Evolutionary conservation across 306 rosid genomes (phyloP).

Genomic region (Lablab purpureus): DNA sequence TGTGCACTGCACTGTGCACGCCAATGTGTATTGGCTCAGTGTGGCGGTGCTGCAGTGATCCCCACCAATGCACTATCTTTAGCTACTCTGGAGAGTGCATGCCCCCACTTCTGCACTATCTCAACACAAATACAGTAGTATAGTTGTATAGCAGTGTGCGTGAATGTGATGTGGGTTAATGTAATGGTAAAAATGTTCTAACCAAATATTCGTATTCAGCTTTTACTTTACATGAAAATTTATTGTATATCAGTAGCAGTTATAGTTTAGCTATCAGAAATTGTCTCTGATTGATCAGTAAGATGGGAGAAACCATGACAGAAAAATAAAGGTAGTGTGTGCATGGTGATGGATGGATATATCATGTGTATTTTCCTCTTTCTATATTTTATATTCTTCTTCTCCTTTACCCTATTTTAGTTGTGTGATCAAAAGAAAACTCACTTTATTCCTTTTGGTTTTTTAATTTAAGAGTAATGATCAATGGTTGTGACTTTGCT

Average conservation of each 20-base stretch:
- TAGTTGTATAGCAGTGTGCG: no score
- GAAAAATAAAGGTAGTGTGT: no score
- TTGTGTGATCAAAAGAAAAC: slow-evolving; percentile 32
- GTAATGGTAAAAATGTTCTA: no score
- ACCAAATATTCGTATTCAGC: no score
- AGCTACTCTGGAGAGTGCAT: neutral
- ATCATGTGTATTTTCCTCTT: neutral
- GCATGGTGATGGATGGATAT: neutral
- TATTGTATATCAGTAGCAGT: no score
- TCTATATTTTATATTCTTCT: neutral
- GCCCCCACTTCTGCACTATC: slow-evolving; percentile 4
- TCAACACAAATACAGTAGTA: no score
- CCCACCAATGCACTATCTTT: slow-evolving; percentile 41
- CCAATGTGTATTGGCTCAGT: slow-evolving; percentile 48
- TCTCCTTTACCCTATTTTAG: slow-evolving; percentile 37
- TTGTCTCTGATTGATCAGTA: no score
- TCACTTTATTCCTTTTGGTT: slow-evolving; percentile 45
- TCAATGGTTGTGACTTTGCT: neutral
- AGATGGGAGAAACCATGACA: no score
- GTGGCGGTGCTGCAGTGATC: slow-evolving; percentile 57
- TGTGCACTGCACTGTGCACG: slow-evolving; percentile 44
- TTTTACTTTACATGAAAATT: no score
- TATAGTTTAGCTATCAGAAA: no score
- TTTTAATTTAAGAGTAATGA: neutral
- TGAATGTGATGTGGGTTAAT: no score